A percentile compares a stretch with the other conserved stretches of the same genome.
Evolutionary conservation across 305 asterid species (phyloP).

Genomic region (Fraxinus latifolia): DNA sequence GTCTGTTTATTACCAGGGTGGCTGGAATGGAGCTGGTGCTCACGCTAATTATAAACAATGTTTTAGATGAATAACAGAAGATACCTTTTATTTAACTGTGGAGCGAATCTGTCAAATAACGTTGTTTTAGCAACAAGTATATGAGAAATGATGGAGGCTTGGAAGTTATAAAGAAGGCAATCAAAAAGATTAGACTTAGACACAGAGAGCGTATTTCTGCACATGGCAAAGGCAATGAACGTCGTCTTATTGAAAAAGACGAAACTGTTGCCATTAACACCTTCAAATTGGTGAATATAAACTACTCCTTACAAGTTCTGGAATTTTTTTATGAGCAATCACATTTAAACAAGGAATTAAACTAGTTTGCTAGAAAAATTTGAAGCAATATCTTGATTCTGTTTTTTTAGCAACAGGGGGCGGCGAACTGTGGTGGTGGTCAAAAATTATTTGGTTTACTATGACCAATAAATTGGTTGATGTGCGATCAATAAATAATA

Average conservation of each 20-base stretch:
- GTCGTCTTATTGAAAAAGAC: conserved; percentile 81
- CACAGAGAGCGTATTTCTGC: conserved; percentile 90
- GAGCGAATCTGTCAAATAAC: neutral
- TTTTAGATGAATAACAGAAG: neutral
- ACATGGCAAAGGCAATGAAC: conserved; percentile 89
- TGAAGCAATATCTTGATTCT: neutral
- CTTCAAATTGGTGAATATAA: conserved; percentile 26
- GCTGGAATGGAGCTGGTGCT: conserved; percentile 97
- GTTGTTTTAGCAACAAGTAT: conserved; percentile 61
- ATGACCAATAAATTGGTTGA: neutral
- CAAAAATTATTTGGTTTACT: neutral
- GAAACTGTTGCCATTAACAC: conserved; percentile 71
- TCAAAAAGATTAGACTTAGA: conserved; percentile 61
- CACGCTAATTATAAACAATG: conserved; percentile 78
- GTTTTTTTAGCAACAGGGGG: neutral
- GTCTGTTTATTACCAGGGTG: conserved; percentile 44
- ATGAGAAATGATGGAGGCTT: conserved; percentile 79
- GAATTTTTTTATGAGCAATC: neutral
- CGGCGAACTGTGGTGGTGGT: neutral
- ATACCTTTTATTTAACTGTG: neutral
- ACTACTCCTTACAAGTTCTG: neutral
- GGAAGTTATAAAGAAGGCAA: conserved; percentile 81
- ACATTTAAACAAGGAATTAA: neutral
- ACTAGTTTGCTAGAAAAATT: neutral
- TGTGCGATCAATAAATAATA: neutral